Conservation (phyloP, 257 asterid species). For the Solanum chmielewskii region DNA sequence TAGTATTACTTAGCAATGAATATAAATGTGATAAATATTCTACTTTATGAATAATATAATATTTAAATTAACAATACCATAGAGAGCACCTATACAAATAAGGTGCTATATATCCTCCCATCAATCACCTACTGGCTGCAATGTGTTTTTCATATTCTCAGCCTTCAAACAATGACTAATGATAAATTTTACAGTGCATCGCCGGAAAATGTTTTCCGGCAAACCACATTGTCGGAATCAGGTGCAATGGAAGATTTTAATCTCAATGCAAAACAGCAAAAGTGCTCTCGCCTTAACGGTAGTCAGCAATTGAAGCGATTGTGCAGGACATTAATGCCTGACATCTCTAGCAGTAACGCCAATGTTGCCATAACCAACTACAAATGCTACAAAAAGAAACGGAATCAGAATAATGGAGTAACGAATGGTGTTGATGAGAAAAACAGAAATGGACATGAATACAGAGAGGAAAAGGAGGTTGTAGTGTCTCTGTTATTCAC, state of each 20-base stretch:
- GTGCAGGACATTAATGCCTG: not conserved
- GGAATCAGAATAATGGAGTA: not conserved
- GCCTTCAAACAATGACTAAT: not conserved
- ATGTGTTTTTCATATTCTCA: not conserved
- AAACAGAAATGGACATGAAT: not conserved
- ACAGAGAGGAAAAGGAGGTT: not conserved
- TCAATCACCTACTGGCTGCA: not conserved
- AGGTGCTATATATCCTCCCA: not conserved
- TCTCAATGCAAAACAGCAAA: not conserved
- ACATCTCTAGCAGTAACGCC: not conserved
- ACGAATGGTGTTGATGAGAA: not conserved
- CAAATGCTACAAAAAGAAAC: not conserved
- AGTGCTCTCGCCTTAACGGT: conserved; percentile 1
- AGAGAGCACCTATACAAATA: not conserved
- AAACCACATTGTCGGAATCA: not conserved
- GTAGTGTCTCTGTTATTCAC: not conserved
- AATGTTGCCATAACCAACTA: not conserved
- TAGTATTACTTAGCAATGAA: too few relatives aligned
- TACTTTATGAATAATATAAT: too few relatives aligned
- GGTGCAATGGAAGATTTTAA: not conserved
- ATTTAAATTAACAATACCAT: too few relatives aligned
- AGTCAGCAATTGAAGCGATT: not conserved
- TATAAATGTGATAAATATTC: too few relatives aligned
- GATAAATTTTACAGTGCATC: not conserved
- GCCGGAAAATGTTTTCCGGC: not conserved